Percentiles rank a stretch among this genome's conserved stretches.
These are phyloP conservation scores for Cudoniella acicularis DNA, from an alignment of 495 filamentous ascomycete species.

Conservation along the genomic window DNA sequence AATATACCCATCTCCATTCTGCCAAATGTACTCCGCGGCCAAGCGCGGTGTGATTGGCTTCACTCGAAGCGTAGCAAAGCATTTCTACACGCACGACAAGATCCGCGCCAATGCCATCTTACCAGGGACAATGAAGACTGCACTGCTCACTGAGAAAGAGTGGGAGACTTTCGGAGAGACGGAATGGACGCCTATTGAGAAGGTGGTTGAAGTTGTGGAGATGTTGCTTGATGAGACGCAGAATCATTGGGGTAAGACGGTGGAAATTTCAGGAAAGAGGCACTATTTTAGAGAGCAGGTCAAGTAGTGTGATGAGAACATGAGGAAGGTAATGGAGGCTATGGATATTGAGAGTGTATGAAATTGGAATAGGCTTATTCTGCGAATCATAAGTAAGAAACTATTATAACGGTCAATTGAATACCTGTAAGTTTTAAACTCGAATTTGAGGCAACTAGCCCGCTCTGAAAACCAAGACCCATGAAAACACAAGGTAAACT, in stretches of 20 bases:
- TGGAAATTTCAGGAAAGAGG: background rate
- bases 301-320: background rate
- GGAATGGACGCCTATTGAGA: background rate
- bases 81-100: constrained; percentile 22
- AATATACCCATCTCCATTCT: constrained; percentile 39
- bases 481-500: too few species aligned
- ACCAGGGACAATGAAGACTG: constrained; percentile 24
- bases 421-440: too few species aligned
- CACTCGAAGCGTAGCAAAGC: constrained; percentile 33
- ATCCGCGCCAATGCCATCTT: constrained; percentile 27
- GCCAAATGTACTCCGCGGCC: constrained; percentile 38
- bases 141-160: constrained; percentile 16
- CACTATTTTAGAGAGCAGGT: background rate
- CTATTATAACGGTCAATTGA: too few species aligned
- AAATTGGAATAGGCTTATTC: too few species aligned
- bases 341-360: background rate
- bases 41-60: constrained; percentile 40
- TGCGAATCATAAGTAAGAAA: too few species aligned
- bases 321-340: background rate
- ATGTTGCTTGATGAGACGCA: background rate
- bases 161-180: constrained; percentile 21
- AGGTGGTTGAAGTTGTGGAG: background rate
- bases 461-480: too few species aligned
- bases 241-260: background rate
- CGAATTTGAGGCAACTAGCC: too few species aligned